Percentiles rank a stretch among this genome's conserved stretches.
These are phyloP conservation scores for Phlebiopsis flavidoalba DNA, from an alignment of 768 basidiomycete species.

Conservation along the genomic window DNA sequence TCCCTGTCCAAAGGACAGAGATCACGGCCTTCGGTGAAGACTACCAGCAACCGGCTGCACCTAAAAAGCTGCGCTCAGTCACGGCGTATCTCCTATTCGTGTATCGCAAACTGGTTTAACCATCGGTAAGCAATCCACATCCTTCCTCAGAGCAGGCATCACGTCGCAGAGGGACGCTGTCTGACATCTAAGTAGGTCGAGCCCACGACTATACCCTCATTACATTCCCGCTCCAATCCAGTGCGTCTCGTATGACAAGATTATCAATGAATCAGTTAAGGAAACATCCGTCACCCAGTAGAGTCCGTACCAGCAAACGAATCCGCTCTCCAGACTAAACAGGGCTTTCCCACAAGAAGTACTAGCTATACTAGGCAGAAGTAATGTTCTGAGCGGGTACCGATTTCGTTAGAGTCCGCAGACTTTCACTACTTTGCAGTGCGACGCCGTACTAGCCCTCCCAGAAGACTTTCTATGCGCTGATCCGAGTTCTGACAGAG, in stretches of 20 bases:
- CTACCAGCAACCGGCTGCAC: constrained; percentile 23
- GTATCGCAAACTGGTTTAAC: constrained; percentile 28
- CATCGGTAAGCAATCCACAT: constrained; percentile 35
- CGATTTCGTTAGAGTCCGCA: neutral
- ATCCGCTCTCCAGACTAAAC: neutral
- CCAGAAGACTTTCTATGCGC: neutral
- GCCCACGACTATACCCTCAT: constrained; percentile 1
- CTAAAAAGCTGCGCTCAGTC: constrained; percentile 17
- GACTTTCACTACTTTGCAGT: too few species aligned
- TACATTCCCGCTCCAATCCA: constrained; percentile 15
- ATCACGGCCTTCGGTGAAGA: constrained; percentile 30
- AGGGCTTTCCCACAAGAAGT: neutral
- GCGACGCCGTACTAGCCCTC: neutral
- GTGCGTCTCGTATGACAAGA: constrained; percentile 19
- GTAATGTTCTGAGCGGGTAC: neutral
- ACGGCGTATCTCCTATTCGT: constrained; percentile 30
- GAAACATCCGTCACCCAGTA: neutral
- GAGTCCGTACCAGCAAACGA: neutral
- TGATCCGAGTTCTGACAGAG: neutral
- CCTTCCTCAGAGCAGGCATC: constrained; percentile 19
- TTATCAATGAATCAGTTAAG: constrained; percentile 18
- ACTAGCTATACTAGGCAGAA: neutral
- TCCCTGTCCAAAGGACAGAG: constrained; percentile 25
- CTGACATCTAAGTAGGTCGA: constrained; percentile 12
- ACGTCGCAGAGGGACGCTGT: constrained; percentile 15